Evolutionary conservation across 208 protist genomes (phyloP).

Genomic region (Leishmania guyanensis): DNA sequence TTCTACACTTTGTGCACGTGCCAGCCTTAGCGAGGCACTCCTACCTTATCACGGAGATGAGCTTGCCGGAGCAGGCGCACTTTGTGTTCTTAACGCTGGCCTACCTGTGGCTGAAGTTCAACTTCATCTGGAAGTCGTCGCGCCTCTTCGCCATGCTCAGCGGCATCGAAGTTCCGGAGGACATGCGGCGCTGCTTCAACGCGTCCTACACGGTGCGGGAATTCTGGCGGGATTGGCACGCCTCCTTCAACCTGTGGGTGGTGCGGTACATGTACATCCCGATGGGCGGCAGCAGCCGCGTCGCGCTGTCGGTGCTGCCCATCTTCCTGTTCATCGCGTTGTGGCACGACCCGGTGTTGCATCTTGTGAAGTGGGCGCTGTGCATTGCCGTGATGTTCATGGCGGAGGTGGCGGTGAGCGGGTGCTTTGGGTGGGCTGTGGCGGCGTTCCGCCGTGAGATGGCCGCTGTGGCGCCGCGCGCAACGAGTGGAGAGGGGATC

Average conservation of each 20-base stretch:
- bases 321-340: constrained; percentile 94
- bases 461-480: neutral
- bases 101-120: too few species aligned
- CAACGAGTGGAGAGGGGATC: too few species aligned
- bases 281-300: constrained; percentile 69
- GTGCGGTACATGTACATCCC: constrained; percentile 95
- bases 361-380: constrained; percentile 72
- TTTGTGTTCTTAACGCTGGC: too few species aligned
- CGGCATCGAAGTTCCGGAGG: too few species aligned
- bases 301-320: constrained; percentile 70
- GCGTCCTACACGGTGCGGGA: too few species aligned
- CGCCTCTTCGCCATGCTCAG: too few species aligned
- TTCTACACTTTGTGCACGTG: too few species aligned
- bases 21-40: too few species aligned
- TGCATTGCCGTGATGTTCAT: constrained; percentile 60
- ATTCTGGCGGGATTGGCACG: constrained; percentile 95
- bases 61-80: too few species aligned
- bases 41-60: too few species aligned
- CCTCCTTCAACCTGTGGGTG: constrained; percentile 94
- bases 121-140: too few species aligned
- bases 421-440: constrained; percentile 21
- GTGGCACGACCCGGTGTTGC: constrained; percentile 91
- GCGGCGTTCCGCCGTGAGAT: constrained; percentile 30
- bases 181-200: too few species aligned
- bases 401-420: constrained; percentile 48